phyloP scores from a whole-genome alignment of 306 rosid genomes.

The Castanospermum australe region DNA sequence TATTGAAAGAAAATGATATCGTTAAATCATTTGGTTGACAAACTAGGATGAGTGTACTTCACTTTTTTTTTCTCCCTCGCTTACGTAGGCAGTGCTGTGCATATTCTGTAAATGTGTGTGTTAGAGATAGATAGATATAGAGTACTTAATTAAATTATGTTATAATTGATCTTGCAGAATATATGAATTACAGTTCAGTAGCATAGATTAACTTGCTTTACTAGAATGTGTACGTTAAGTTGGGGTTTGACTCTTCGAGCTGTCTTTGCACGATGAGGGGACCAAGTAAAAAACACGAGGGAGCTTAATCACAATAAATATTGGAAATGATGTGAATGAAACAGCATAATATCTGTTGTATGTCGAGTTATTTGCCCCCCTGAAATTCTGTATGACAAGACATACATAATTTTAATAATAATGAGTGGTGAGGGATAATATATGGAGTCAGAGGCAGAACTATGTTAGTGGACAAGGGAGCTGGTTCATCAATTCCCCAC shows the following conservation, averaged over 20 bases:
- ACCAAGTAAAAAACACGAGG: neutral
- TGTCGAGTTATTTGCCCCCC: neutral
- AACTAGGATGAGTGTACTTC: neutral
- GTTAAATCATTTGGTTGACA: conserved; percentile 17
- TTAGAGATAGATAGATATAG: neutral
- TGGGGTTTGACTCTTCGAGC: conserved; percentile 9
- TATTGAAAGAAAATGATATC: neutral
- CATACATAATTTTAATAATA: neutral
- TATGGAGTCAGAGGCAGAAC: neutral
- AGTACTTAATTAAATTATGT: neutral
- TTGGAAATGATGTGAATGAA: neutral
- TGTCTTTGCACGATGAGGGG: neutral
- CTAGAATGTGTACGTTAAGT: neutral
- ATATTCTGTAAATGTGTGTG: neutral
- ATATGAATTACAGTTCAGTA: neutral
- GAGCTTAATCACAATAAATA: conserved; percentile 9
- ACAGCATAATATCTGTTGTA: neutral
- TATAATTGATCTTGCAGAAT: conserved; percentile 18
- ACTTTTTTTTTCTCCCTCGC: neutral
- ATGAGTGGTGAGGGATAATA: neutral
- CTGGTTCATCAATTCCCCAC: neutral
- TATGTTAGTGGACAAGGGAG: neutral
- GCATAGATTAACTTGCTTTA: neutral
- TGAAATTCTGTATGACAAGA: neutral
- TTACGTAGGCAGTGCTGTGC: neutral